Conservation (phyloP, 345 rosid genomes). For the Cardamine resedifolia region DNA sequence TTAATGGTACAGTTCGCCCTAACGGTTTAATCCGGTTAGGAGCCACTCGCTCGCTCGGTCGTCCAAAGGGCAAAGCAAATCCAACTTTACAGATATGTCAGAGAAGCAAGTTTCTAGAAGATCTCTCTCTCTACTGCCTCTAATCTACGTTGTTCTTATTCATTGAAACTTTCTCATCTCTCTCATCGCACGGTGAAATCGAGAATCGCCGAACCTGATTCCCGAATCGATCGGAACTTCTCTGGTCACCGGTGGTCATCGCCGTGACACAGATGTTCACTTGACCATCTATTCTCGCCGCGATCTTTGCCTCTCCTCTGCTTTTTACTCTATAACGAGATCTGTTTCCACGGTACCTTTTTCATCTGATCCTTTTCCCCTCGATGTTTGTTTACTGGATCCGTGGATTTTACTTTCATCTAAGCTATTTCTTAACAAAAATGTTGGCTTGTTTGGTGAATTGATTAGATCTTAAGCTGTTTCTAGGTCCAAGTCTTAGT, state of each 20-base stretch:
- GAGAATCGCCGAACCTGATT: conserved; percentile 23
- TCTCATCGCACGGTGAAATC: conserved; percentile 29
- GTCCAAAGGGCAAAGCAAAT: conserved; percentile 28
- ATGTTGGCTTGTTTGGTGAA: neutral
- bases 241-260: conserved; percentile 26
- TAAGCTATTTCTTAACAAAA: conserved; percentile 1
- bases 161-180: conserved; percentile 1
- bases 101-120: conserved; percentile 31
- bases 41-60: neutral
- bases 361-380: neutral
- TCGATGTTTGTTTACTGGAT: conserved; percentile 16
- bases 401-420: conserved; percentile 4
- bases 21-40: conserved; percentile 23
- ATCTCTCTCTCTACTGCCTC: conserved; percentile 16
- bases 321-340: conserved; percentile 22
- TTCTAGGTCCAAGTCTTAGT: conserved; percentile 17
- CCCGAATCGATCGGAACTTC: conserved; percentile 17
- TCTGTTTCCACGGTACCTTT: conserved; percentile 31
- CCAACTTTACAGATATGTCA: conserved; percentile 31
- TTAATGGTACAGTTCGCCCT: conserved; percentile 22
- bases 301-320: conserved; percentile 23
- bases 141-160: neutral
- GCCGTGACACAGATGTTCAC: conserved; percentile 11
- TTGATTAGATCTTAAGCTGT: conserved; percentile 17
- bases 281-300: conserved; percentile 23